Base-by-base conservation (phyloP, 2,329 filamentous ascomycete species). In the Claviceps maximensis region DNA sequence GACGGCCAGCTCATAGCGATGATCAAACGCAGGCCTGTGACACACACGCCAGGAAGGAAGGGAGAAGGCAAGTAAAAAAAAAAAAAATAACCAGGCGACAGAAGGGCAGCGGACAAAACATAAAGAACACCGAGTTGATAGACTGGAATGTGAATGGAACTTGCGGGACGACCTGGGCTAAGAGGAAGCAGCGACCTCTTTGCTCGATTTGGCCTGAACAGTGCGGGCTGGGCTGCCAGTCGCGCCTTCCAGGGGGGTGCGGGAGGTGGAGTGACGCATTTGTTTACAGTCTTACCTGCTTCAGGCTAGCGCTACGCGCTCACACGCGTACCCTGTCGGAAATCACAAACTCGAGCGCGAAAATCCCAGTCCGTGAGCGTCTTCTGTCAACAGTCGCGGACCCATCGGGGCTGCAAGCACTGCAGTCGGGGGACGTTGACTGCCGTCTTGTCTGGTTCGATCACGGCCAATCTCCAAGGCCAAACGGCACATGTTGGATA, bases 241-340 rank as follows among this genome's bases (percentile, higher is more conserved):
- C 52, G 55, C 56, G 56, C 55, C 53, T 55, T 54, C 50, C 50
- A 19, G 25, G 54, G 53, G 53, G 44, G 47, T 48, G 51, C 54
- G 48, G 51, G 57, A 52, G 54, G 54, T 53, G 55, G 57, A 61
- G 61, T 66, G 63, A 65, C 63, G 64, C 65, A 66, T 67, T 69
- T 69, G 66, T 69, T 69, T 69, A 69, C 64, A 58, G 49, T 54
- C 21, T 62, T 67, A 55, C 66, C 59, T 47, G 33, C 57, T 56
- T 1, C 21, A 21, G 60, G 57, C 53, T 67, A 67, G 65, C 57
- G 57, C 45, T 46, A 58, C 67, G 62, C 66, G 65, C 56, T 51
- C 45, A 56, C 60, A 63, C 66, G 66, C 66, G 66, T 67, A n/a
- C 59, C 59, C 60, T 56, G 51, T 58, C 58, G 54, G 54, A 52